Percentiles rank a stretch among this genome's conserved stretches.
Evolutionary conservation across 1,284 basidiomycete species (phyloP).

Genomic region (Austroboletus niveus): DNA sequence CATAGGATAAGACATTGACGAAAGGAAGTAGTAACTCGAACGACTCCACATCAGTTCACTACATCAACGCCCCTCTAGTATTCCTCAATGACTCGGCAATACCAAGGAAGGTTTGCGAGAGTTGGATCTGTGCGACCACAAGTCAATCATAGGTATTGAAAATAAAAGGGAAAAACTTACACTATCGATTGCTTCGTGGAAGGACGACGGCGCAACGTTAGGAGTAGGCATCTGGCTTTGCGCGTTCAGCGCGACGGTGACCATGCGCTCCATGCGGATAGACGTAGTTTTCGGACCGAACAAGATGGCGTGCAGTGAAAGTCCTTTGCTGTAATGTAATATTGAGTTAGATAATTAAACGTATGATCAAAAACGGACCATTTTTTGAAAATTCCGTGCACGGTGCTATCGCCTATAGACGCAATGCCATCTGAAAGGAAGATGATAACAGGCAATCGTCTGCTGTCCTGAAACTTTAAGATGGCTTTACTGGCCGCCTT

Average conservation of each 20-base stretch:
- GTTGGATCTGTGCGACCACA: slow-evolving; percentile 39
- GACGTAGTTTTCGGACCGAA: slow-evolving; percentile 43
- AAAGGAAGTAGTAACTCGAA: no score
- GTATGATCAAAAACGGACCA: neutral
- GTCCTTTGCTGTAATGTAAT: slow-evolving; percentile 42
- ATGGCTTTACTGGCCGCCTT: slow-evolving; percentile 38
- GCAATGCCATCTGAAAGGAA: slow-evolving; percentile 57
- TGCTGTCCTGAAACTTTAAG: slow-evolving; percentile 46
- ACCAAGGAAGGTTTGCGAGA: slow-evolving; percentile 57
- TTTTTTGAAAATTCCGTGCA: no score
- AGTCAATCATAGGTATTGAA: neutral
- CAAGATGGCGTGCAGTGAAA: slow-evolving; percentile 58
- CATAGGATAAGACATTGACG: no score
- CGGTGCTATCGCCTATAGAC: slow-evolving; percentile 28
- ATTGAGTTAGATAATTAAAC: neutral
- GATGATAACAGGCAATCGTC: slow-evolving; percentile 54
- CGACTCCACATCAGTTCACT: slow-evolving; percentile 9
- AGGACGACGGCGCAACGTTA: slow-evolving; percentile 43
- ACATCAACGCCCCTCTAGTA: slow-evolving; percentile 47
- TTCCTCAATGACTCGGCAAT: slow-evolving; percentile 58
- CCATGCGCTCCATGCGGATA: slow-evolving; percentile 45
- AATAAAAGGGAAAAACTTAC: slow-evolving; percentile 28
- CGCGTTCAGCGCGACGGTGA: slow-evolving; percentile 46
- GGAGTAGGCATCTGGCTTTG: slow-evolving; percentile 37
- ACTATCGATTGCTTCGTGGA: slow-evolving; percentile 51